Conservation (phyloP, 2,329 filamentous ascomycete genomes). For the Alternaria solani region DNA sequence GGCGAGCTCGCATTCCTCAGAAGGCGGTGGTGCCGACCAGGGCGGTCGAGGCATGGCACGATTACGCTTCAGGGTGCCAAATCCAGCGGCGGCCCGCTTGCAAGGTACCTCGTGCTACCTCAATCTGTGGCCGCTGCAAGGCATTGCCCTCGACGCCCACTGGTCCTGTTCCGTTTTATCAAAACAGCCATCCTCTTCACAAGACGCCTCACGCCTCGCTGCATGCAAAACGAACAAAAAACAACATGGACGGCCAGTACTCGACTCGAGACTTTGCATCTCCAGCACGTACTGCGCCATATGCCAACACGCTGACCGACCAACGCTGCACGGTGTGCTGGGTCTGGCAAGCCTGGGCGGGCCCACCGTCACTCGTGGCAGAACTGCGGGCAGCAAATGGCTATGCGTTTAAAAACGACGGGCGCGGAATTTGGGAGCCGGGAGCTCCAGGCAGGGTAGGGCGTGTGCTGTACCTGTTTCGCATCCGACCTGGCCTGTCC, state of each 20-base stretch:
- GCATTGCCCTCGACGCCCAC: slow-evolving; percentile 34
- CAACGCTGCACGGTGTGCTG: slow-evolving; percentile 29
- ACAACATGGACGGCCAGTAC: slow-evolving; percentile 13
- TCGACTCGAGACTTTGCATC: neutral
- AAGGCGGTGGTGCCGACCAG: slow-evolving; percentile 46
- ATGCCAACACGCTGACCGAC: slow-evolving; percentile 34
- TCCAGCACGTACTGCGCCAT: slow-evolving; percentile 24
- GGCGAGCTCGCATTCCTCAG: slow-evolving; percentile 41
- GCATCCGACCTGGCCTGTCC: slow-evolving; percentile 30
- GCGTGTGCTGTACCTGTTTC: slow-evolving; percentile 47
- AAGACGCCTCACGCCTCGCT: slow-evolving; percentile 2
- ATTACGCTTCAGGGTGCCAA: slow-evolving; percentile 43
- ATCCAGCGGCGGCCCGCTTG: slow-evolving; percentile 41
- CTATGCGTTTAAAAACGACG: slow-evolving; percentile 44
- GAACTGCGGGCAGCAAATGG: slow-evolving; percentile 38
- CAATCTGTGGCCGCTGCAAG: slow-evolving; percentile 41
- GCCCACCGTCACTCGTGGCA: slow-evolving; percentile 40
- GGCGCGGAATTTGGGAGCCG: slow-evolving; percentile 42
- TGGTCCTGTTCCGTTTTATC: slow-evolving; percentile 32
- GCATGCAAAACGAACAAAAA: neutral
- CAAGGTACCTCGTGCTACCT: slow-evolving; percentile 46
- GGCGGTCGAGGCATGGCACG: slow-evolving; percentile 48
- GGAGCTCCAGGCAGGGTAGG: slow-evolving; percentile 24
- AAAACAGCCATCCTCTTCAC: slow-evolving; percentile 13
- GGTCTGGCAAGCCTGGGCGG: slow-evolving; percentile 38